These are phyloP conservation scores for Lodderomyces parapsilosis DNA, from an alignment of 1,139 yeast species.

Conservation along the genomic window DNA sequence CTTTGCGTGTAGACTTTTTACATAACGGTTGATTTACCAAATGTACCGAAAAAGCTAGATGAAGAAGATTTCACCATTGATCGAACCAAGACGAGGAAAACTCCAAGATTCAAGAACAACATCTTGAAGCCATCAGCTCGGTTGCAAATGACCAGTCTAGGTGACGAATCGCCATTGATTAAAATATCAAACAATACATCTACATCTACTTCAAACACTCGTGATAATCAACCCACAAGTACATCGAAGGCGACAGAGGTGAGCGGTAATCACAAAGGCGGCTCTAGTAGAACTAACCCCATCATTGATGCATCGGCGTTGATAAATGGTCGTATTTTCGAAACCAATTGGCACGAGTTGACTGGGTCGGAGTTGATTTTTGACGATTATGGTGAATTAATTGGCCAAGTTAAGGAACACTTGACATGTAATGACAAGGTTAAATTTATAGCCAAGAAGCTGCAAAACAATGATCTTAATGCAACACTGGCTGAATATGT, in stretches of 20 bases:
- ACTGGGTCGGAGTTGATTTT: constrained; percentile 80
- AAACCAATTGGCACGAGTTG: constrained; percentile 74
- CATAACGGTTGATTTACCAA: constrained; percentile 44
- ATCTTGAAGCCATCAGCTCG: constrained; percentile 42
- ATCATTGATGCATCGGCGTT: constrained; percentile 30
- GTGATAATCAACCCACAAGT: background rate
- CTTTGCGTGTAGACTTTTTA: constrained; percentile 25
- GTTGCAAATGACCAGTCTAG: constrained; percentile 40
- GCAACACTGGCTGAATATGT: background rate
- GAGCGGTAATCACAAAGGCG: constrained; percentile 1
- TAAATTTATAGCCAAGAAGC: constrained; percentile 2
- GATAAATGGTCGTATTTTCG: constrained; percentile 53
- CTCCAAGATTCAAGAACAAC: constrained; percentile 16
- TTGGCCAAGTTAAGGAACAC: constrained; percentile 45
- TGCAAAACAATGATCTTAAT: background rate
- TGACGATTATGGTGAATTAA: constrained; percentile 55
- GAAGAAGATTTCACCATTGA: constrained; percentile 10
- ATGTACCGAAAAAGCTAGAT: constrained; percentile 16
- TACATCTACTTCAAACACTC: no score
- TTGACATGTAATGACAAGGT: constrained; percentile 4
- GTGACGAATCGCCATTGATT: constrained; percentile 33
- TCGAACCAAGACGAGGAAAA: constrained; percentile 6
- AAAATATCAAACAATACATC: constrained; percentile 34
- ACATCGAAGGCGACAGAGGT: background rate
- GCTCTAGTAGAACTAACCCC: constrained; percentile 6